Conservation (phyloP, 345 rosid genomes). For the Carallia brachiata region DNA sequence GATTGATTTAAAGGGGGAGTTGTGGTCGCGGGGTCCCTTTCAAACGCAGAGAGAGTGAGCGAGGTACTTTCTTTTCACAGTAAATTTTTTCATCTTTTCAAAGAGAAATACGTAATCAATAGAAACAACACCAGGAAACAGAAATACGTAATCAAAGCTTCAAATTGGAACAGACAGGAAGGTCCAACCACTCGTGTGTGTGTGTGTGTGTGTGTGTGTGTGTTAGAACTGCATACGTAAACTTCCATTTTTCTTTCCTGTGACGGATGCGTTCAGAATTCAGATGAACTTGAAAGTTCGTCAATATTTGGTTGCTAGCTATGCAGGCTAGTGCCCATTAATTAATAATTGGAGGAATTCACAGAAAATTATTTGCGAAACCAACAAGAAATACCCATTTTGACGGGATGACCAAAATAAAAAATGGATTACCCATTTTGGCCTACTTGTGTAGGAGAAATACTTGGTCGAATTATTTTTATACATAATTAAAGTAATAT, state of each 20-base stretch:
- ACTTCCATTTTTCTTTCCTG: too few relatives aligned
- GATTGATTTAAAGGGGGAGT: conserved; percentile 3
- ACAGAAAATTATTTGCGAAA: too few relatives aligned
- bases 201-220: conserved; percentile 23
- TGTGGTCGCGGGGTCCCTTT: background rate
- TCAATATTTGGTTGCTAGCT: too few relatives aligned
- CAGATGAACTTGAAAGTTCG: too few relatives aligned
- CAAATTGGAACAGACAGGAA: conserved; percentile 5
- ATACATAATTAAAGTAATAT: too few relatives aligned
- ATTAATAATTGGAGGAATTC: too few relatives aligned
- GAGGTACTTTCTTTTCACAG: background rate
- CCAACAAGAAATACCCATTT: too few relatives aligned
- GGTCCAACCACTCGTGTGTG: conserved; percentile 25
- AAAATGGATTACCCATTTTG: background rate
- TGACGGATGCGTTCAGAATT: too few relatives aligned
- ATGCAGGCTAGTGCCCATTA: too few relatives aligned
- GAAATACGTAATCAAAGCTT: background rate
- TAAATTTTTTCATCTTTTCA: background rate
- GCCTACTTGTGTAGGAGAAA: background rate
- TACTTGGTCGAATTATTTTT: too few relatives aligned
- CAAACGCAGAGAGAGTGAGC: background rate
- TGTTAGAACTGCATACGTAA: too few relatives aligned
- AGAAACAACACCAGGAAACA: conserved; percentile 13
- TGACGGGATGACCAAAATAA: too few relatives aligned
- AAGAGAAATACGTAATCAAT: background rate